Evolutionary conservation across 140 eudicot genomes (phyloP).

Genomic region (Stevia rebaudiana): DNA sequence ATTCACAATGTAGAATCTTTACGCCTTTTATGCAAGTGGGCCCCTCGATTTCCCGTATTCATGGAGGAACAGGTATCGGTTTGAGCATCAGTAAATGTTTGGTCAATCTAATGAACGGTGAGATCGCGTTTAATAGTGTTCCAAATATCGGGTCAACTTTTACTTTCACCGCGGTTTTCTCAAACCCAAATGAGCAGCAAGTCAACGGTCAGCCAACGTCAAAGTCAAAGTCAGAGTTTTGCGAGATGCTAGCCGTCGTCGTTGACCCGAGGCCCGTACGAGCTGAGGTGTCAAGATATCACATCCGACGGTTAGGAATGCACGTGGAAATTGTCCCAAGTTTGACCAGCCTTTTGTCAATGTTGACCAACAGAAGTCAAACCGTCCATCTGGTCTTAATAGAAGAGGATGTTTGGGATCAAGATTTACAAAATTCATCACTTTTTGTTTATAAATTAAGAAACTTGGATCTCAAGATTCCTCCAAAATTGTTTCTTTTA

Average conservation of each 20-base stretch:
- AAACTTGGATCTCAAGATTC: constrained; percentile 21
- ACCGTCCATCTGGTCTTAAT: constrained; percentile 46
- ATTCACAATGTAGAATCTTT: constrained; percentile 70
- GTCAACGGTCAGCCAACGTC: constrained; percentile 34
- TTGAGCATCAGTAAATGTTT: constrained; percentile 92
- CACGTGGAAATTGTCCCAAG: constrained; percentile 52
- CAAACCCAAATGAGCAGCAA: constrained; percentile 37
- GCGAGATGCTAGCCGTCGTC: constrained; percentile 66
- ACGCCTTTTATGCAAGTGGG: constrained; percentile 98
- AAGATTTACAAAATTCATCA: constrained; percentile 31
- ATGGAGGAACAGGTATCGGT: constrained; percentile 97
- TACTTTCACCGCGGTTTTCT: constrained; percentile 69
- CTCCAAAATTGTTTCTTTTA: constrained; percentile 54
- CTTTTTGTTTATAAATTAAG: constrained; percentile 30
- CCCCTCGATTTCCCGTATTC: constrained; percentile 72
- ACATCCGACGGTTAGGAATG: constrained; percentile 79
- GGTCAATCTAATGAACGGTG: constrained; percentile 88
- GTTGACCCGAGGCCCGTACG: constrained; percentile 78
- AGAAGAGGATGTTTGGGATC: constrained; percentile 87
- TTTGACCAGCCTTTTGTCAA: constrained; percentile 32
- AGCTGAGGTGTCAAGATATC: constrained; percentile 71
- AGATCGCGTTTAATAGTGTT: constrained; percentile 66
- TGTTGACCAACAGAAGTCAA: constrained; percentile 33
- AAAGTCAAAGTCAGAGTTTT: constrained; percentile 43
- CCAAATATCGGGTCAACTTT: constrained; percentile 82